These are phyloP conservation scores for Komagataella pastoris DNA, from an alignment of 805 yeast species.

Conservation along the genomic window DNA sequence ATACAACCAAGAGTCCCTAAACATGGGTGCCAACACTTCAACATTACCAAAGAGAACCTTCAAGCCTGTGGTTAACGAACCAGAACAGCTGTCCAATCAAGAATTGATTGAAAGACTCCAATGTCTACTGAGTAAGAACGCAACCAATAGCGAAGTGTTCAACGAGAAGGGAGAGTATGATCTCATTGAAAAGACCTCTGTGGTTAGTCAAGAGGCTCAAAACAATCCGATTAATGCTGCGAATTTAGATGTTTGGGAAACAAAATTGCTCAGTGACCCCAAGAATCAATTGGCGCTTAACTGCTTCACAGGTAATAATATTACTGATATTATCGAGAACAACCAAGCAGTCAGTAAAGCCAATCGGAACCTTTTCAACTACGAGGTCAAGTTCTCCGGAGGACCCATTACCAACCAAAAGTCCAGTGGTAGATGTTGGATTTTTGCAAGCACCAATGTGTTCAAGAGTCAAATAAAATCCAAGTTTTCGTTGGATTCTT, in stretches of 20 bases:
- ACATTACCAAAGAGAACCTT: neutral
- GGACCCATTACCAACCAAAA: conserved; percentile 65
- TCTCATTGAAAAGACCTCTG: neutral
- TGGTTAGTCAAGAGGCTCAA: neutral
- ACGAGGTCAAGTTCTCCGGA: conserved; percentile 33
- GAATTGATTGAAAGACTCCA: conserved; percentile 2
- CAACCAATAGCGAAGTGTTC: neutral
- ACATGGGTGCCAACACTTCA: neutral
- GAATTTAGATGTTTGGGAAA: conserved; percentile 30
- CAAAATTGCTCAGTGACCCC: conserved; percentile 26
- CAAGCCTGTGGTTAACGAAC: neutral
- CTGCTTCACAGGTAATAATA: conserved; percentile 35
- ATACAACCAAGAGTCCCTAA: neutral
- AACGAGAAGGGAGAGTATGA: neutral
- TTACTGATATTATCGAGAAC: conserved; percentile 27
- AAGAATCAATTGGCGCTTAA: conserved; percentile 40
- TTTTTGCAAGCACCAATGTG: conserved; percentile 74
- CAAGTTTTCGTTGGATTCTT: conserved; percentile 47
- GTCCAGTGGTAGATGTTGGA: conserved; percentile 79
- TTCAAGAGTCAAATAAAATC: conserved; percentile 53
- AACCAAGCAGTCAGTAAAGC: conserved; percentile 14
- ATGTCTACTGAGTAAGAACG: conserved; percentile 1
- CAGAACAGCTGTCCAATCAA: neutral
- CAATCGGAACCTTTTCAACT: conserved; percentile 28
- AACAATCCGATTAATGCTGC: conserved; percentile 18